A percentile compares a stretch with the other conserved stretches of the same genome.
Evolutionary conservation across 1,284 basidiomycete species (phyloP).

Genomic region (Xerocomus minutiporus): DNA sequence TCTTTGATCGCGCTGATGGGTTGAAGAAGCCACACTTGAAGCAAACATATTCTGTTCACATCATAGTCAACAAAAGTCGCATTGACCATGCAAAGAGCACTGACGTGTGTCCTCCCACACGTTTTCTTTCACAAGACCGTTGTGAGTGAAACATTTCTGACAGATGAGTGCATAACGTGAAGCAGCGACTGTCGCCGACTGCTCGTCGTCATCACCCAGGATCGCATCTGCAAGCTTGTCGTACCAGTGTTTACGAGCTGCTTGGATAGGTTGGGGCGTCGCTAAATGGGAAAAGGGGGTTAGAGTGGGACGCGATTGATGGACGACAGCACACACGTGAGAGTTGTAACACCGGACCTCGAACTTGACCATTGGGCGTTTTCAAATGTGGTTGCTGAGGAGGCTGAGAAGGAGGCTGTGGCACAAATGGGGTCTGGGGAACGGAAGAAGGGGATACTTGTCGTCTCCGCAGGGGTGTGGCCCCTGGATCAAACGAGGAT

Average conservation of each 20-base stretch:
- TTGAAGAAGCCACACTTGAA: constrained; percentile 76
- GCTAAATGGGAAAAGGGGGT: constrained; percentile 20
- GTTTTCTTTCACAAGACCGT: constrained; percentile 87
- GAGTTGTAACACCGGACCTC: constrained; percentile 32
- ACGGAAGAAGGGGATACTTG: constrained; percentile 16
- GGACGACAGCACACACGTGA: constrained; percentile 36
- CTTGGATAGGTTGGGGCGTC: constrained; percentile 43
- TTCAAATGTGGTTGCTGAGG: constrained; percentile 19
- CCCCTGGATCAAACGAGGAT: constrained; percentile 23
- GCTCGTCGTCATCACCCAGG: constrained; percentile 74
- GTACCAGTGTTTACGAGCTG: constrained; percentile 79
- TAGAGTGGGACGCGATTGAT: constrained; percentile 2
- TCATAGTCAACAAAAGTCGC: constrained; percentile 1
- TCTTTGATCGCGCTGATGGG: constrained; percentile 46
- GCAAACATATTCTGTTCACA: constrained; percentile 62
- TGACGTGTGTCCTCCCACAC: constrained; percentile 88
- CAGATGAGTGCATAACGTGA: constrained; percentile 93
- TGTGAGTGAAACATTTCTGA: constrained; percentile 88
- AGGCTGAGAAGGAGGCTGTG: constrained; percentile 15
- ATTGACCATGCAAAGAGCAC: constrained; percentile 33
- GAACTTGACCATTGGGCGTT: constrained; percentile 22
- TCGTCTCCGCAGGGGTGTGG: constrained; percentile 36
- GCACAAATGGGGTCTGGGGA: constrained; percentile 22
- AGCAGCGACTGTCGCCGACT: constrained; percentile 42
- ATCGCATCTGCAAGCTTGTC: constrained; percentile 85